A percentile compares a stretch with the other conserved stretches of the same genome.
phyloP scores from a whole-genome alignment of 176 grass and related monocot genomes.

The Oryza meridionalis region DNA sequence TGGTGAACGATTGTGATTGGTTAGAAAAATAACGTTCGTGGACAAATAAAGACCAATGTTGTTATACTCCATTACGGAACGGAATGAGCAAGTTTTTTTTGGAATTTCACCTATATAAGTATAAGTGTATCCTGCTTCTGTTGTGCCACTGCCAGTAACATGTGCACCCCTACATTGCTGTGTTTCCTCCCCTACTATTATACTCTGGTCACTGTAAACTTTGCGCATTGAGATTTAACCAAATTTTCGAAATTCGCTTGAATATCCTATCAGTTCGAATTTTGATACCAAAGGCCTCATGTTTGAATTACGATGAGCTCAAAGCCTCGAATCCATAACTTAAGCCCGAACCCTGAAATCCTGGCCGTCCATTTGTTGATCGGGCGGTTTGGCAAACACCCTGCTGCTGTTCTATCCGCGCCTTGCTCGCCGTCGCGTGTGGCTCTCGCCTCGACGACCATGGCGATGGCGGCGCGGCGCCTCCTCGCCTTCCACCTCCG shows the following conservation, averaged over 20 bases:
- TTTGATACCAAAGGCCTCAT: background rate
- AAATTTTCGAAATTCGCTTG: background rate
- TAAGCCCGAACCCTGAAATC: background rate
- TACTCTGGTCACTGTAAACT: no score
- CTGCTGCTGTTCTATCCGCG: slow-evolving; percentile 2
- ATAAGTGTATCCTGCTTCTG: slow-evolving; percentile 44
- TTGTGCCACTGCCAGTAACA: background rate
- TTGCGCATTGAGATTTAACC: no score
- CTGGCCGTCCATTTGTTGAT: slow-evolving; percentile 18
- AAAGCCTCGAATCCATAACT: no score
- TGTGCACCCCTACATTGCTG: background rate
- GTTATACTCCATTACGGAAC: no score
- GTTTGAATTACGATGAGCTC: background rate
- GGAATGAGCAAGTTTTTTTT: no score
- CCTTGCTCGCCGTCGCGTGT: background rate
- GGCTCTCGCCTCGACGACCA: background rate
- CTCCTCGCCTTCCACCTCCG: slow-evolving; percentile 42
- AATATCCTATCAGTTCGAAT: no score
- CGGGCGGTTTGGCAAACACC: background rate
- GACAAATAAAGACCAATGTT: no score
- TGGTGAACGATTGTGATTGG: no score
- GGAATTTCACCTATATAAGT: no score
- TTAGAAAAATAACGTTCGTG: no score
- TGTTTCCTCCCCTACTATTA: background rate
- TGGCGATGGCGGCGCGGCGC: slow-evolving; percentile 50